Base-by-base conservation (phyloP, 441 rosid species). In the Bocquillonia castaneifolia region DNA sequence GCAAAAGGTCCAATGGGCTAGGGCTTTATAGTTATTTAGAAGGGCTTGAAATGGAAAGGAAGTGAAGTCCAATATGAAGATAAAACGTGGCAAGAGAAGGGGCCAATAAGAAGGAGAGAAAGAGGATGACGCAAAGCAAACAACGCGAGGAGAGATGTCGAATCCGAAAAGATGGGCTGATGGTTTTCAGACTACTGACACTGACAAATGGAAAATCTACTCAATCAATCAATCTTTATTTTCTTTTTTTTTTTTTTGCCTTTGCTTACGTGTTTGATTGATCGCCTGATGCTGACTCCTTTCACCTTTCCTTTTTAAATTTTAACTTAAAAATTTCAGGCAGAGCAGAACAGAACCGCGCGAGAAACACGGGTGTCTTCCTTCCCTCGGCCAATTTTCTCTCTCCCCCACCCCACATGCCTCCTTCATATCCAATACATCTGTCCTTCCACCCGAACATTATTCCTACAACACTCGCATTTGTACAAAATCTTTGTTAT, bases 291-390 rank as follows among this genome's bases (percentile, higher is more conserved):
- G 12, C 34, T 59, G 75, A 72, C 75, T 3, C 37, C 10, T 55
- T 55, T 54, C 32, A 63, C 45, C 59, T 0, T 22, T 18, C 0
- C 13, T 15, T 31, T 13, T 5, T 20, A 2, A 22, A 1, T 63
- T 10, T 58, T 3, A 0, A 0, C 22, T 28, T 17, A 20, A 3
- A 3, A 17, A 20, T 18, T 9, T 54, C 3, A 1, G 0, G 14
- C 3, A 15, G 13, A 12, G 17, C 22, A 17, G 62, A 84, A 85
- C 90, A 81, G 76, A 68, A 82, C 81, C 87, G 81, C 88, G 84
- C 82, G 80, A 67, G 78, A 79, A 69, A 74, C 83, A 86, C 85
- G 88, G 91, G 91, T 66, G 82, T 76, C 48, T 29, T 14, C 26
- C 18, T 20, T 42, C 3, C 17, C 2, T 40, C 22, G 59, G n/a